Percentiles rank a stretch among this genome's conserved stretches.
These are phyloP conservation scores for Eucalyptus tenuipes DNA, from an alignment of 345 rosid species.

Conservation along the genomic window DNA sequence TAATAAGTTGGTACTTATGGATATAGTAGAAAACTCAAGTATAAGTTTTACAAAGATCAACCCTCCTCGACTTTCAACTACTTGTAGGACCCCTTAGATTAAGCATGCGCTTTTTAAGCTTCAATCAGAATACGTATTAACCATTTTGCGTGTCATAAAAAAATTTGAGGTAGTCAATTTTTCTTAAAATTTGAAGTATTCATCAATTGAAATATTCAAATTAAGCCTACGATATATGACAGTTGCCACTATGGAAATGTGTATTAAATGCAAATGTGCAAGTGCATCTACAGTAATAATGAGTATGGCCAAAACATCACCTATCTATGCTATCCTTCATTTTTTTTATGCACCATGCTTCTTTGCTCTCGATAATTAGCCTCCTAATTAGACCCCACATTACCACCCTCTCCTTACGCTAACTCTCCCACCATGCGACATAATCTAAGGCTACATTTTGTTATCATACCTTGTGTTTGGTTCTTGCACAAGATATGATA, in stretches of 20 bases:
- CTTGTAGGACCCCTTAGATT: background rate
- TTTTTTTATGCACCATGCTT: background rate
- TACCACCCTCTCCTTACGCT: background rate
- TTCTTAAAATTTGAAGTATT: background rate
- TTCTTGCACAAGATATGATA: too few species aligned
- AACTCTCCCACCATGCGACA: too few species aligned
- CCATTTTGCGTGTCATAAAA: background rate
- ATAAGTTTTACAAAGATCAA: background rate
- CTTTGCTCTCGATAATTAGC: background rate
- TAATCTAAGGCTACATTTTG: too few species aligned
- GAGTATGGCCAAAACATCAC: background rate
- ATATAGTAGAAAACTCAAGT: background rate
- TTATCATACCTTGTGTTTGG: too few species aligned
- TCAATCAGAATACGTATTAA: background rate
- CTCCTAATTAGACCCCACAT: fast-evolving
- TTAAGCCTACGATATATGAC: fast-evolving
- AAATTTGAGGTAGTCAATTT: background rate
- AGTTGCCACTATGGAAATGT: background rate
- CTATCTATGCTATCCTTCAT: background rate
- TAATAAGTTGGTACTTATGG: background rate
- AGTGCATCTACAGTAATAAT: background rate
- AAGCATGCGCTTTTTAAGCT: background rate
- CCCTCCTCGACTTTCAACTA: background rate
- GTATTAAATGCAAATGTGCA: background rate
- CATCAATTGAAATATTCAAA: background rate